Base-by-base conservation (phyloP, 2,329 filamentous ascomycete species). In the Ampelomyces quisqualis region DNA sequence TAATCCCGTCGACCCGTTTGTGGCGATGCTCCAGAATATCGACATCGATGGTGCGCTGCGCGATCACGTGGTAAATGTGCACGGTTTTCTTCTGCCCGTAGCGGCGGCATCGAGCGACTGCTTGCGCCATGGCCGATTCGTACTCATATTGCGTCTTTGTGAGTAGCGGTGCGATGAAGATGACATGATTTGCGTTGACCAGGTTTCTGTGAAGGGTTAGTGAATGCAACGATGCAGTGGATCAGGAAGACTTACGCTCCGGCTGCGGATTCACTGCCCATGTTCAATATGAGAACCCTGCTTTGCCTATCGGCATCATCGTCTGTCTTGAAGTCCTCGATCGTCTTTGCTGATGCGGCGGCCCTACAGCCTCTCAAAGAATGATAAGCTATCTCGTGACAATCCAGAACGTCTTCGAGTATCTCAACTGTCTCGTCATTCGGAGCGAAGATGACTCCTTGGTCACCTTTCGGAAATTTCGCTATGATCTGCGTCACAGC, bases 21-120 rank as follows among this genome's bases (percentile, higher is more conserved):
- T 74, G 70, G 2, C 70, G 63, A 28, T 72, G 70, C 48, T 75
- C 70, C 1, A 76, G 46, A 11, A 75, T 70, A 43, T 75, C 72
- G 1, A 75, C 68, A 24, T 76, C 73, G 26, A 76, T 71, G 1
- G 73, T 75, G 62, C 94, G 85, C 60, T 96, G 85, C 8, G 89
- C 93, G 7, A 95, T 84, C 14, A 97, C 83, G 2, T 91, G 75
- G 55, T 83, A 83, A 11, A 84, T 73, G 38, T 79, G 70, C 2
- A 86, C 81, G 1, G 61, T 58, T 51, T 76, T 78, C 24, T 65
- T 63, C 55, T 86, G 82, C 0, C 80, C 78, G 40, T 77, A 80
- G 2, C 83, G 73, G 5, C 75, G 72, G 7, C 75, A 73, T 24
- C 83, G 75, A 2, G 82, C 83, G 14, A 85, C 78, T 0, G 81